Base-by-base conservation (phyloP, 2,329 filamentous ascomycete species). In the Aspergillus quadrilineatus region DNA sequence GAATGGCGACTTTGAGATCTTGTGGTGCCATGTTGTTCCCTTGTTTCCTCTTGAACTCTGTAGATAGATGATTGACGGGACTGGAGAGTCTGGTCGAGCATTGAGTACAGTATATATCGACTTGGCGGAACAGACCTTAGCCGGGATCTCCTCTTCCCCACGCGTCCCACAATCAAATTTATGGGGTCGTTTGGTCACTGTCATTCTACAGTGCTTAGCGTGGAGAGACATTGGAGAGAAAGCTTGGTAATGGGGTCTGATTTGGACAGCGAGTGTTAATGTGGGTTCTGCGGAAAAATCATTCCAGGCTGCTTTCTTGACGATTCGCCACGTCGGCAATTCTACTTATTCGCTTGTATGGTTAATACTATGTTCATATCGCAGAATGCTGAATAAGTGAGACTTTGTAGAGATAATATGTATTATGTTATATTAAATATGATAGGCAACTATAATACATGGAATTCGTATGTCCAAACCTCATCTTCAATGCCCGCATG, bases 1-100 rank as follows among this genome's bases (percentile, higher is more conserved):
- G 65, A 63, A 81, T 69, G 68, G 79, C 72, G 67, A 80, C 71
- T 53, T 75, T 74, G 28, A 77, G 62, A 53, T 73, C 66, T 55
- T 72, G 67, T 30, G 66, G 66, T 34, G 63, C 46, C 69, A 73
- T 73, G 52, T 43, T 60, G 48, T 37, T 48, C n/a, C 26, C 34
- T 42, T 36, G 6, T 34, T 36, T 12, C 30, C 7, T 22, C 28
- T 34, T 34, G 8, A 9, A 32, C 1, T 12, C 1, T 36, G 4
- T 3, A 22, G 7, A 5, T 7, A 22, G 7, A 9, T n/a, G 14
- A 14, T 3, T 4, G 8, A 8, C 4, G n/a, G 8, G 9, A 22
- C 22, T n/a, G 6, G 9, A 8, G 5, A n/a, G 34, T n/a, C 12
- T 29, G 22, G 29, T 32, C 17, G 29, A n/a, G 26, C 14, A 43